These are phyloP conservation scores for Candida germanica DNA, from an alignment of 805 yeast species.

Conservation along the genomic window DNA sequence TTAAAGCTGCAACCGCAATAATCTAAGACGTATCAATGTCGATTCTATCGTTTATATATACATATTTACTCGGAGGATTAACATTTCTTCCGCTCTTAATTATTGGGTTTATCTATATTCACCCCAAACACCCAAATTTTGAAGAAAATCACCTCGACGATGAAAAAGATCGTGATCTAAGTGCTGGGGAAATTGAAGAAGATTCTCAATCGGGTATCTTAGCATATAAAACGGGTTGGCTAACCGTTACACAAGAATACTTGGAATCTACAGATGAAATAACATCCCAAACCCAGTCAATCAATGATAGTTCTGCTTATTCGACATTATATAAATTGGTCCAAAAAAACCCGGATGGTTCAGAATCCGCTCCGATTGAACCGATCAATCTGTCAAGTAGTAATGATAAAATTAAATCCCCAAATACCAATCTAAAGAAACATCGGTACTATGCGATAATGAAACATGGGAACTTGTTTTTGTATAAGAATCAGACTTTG, in stretches of 20 bases:
- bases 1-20: background rate
- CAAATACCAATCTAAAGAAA: slow-evolving; percentile 33
- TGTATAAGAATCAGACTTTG: slow-evolving; percentile 70
- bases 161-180: slow-evolving; percentile 20
- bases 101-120: slow-evolving; percentile 34
- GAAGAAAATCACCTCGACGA: slow-evolving; percentile 4
- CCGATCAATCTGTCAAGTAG: background rate
- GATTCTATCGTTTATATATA: slow-evolving; percentile 29
- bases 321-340: slow-evolving; percentile 59
- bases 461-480: slow-evolving; percentile 82
- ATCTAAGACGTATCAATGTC: too few species aligned
- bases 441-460: slow-evolving; percentile 68
- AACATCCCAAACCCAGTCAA: slow-evolving; percentile 43
- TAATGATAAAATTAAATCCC: slow-evolving; percentile 15
- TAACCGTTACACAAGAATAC: slow-evolving; percentile 79
- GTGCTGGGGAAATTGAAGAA: slow-evolving; percentile 67
- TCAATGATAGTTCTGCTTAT: slow-evolving; percentile 52
- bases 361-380: slow-evolving; percentile 1
- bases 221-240: slow-evolving; percentile 70
- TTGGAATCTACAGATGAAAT: slow-evolving; percentile 44
- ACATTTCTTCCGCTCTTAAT: slow-evolving; percentile 68
- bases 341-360: slow-evolving; percentile 18
- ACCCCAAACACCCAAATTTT: slow-evolving; percentile 25
- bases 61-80: slow-evolving; percentile 74
- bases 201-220: slow-evolving; percentile 57